Evolutionary conservation across 2,329 filamentous ascomycete species (phyloP), one percentile per base, ranked within the genome.

Genomic region (Colletotrichum noveboracense): DNA sequence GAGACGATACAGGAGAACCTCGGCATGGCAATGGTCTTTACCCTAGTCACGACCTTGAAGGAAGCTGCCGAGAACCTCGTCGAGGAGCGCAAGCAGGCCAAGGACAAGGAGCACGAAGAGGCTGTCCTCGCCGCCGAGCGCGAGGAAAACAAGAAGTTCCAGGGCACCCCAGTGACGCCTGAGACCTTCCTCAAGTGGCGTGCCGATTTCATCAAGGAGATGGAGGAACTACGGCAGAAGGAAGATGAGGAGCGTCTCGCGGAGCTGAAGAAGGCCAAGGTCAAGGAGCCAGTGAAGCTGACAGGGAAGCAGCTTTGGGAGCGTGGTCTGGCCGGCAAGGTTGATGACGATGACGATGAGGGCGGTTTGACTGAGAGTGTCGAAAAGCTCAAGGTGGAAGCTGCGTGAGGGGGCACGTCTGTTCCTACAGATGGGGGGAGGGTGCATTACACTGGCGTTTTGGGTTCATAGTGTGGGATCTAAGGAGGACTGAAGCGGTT

Each of bases 11-110:
- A 97, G 83, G 97, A 99, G 84, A 98, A 96, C 79, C 86, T 98
- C 75, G 97, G 97, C 77, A 98, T 98, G 94, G 95, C 96, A 71
- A 99, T 99, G 97, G 88, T 99, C 2, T 99, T 98, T 85, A 95
- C 96, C 0, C 88, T 99, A 28, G 94, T 97, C 70, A 95, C 94
- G 16, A 92, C 94, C 0, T 87, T 99, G 76, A 98, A 98, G 83
- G 97, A 99, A 75, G 90, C 91, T 67, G 96, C 96, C n/a, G 97
- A 99, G 87, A 90, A 93, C 79, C 90, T 99, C 74, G 92, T 98
- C 79, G 86, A 89, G 18, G 92, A 95, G 77, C 93, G 97, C 61
- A 91, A 93, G 81, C 91, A 92, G 74, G 94, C 89, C 10, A 90
- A 88, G 3, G 90, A 89, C 9, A 90, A 91, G 80, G 89, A 81